These are phyloP conservation scores for Fomitiporia mediterranea DNA, from an alignment of 1,284 basidiomycete genomes.

Conservation along the genomic window DNA sequence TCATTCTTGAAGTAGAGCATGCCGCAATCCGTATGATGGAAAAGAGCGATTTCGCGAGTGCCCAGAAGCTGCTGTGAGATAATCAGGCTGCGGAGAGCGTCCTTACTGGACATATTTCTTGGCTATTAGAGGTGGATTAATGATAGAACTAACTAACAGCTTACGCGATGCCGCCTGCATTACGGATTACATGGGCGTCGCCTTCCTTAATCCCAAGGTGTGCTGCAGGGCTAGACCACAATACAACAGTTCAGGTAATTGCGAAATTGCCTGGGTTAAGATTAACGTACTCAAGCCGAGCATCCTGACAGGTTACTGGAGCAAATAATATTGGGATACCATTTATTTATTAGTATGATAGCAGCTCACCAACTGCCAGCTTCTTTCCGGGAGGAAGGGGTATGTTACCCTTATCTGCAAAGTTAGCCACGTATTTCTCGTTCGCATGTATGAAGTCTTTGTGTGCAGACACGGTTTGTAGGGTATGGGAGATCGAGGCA, in stretches of 20 bases:
- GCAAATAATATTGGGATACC: neutral
- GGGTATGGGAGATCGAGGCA: too few relatives aligned
- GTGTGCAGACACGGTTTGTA: constrained; percentile 15
- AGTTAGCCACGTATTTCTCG: constrained; percentile 38
- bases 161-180: constrained; percentile 60
- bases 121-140: too few relatives aligned
- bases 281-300: constrained; percentile 46
- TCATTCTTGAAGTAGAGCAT: constrained; percentile 58
- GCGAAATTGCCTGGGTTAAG: neutral
- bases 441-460: constrained; percentile 35
- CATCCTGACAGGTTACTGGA: constrained; percentile 69
- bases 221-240: constrained; percentile 43
- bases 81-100: constrained; percentile 58
- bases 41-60: constrained; percentile 59
- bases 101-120: constrained; percentile 49
- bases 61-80: constrained; percentile 65
- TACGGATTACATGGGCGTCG: constrained; percentile 66
- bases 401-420: constrained; percentile 42
- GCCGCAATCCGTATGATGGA: constrained; percentile 66
- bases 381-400: constrained; percentile 49
- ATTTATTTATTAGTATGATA: neutral
- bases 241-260: neutral
- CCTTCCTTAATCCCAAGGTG: constrained; percentile 59
- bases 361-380: constrained; percentile 38
- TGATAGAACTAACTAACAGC: too few relatives aligned